Conservation (phyloP, 768 basidiomycete genomes). For the Termitomyces sp. region DNA sequence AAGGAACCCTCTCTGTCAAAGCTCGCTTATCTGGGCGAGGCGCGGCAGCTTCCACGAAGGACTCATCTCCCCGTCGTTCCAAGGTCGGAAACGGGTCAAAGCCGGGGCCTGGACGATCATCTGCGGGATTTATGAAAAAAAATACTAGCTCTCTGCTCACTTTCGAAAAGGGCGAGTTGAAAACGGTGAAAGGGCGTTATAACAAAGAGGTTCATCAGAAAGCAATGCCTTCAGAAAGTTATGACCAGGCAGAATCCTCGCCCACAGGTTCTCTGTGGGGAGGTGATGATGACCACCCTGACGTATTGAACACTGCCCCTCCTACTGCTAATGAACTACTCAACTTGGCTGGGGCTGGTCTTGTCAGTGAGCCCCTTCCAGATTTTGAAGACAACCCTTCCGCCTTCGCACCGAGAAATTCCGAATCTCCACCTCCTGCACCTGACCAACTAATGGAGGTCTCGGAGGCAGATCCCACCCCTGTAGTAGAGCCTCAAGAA, state of each 20-base stretch:
- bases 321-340: constrained; percentile 46
- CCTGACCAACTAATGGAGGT: background rate
- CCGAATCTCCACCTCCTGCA: background rate
- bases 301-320: constrained; percentile 8
- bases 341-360: constrained; percentile 44
- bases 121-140: constrained; percentile 35
- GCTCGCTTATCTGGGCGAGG: constrained; percentile 34
- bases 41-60: constrained; percentile 6
- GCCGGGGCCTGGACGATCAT: constrained; percentile 52
- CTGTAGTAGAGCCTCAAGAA: constrained; percentile 1
- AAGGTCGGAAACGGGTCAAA: constrained; percentile 18
- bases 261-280: constrained; percentile 6
- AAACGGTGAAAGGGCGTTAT: constrained; percentile 47
- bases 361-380: constrained; percentile 36
- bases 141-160: constrained; percentile 53
- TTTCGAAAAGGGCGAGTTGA: constrained; percentile 46
- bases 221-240: background rate
- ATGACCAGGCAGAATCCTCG: constrained; percentile 2
- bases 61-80: background rate
- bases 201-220: constrained; percentile 2
- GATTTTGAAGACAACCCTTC: constrained; percentile 50
- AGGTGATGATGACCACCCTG: constrained; percentile 8
- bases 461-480: background rate
- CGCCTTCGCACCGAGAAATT: background rate
- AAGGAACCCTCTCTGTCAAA: constrained; percentile 47